phyloP scores from a whole-genome alignment of 2,329 filamentous ascomycete genomes.

The Curvularia sp. region DNA sequence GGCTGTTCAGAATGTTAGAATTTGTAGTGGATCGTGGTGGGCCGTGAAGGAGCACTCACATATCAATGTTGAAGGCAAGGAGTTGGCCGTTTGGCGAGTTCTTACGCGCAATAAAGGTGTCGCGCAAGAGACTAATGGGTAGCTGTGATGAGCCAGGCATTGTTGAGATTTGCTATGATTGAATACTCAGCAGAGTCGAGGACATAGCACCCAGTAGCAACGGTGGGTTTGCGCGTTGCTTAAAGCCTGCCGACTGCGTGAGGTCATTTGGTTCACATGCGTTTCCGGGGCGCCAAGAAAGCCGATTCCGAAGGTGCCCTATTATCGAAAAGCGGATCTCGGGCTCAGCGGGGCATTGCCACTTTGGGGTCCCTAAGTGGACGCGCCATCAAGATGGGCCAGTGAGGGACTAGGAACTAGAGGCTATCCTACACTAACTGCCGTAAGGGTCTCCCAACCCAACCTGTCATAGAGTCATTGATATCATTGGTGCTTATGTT shows the following conservation, averaged over 20 bases:
- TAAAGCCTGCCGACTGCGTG: slow-evolving; percentile 17
- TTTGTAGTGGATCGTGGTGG: not conserved
- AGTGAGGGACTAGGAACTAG: not conserved
- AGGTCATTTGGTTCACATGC: slow-evolving; percentile 13
- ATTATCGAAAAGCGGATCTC: slow-evolving; percentile 1
- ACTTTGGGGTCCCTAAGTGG: not conserved
- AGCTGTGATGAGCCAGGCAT: slow-evolving; percentile 70
- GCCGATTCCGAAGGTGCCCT: slow-evolving; percentile 7
- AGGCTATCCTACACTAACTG: not conserved
- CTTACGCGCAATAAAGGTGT: slow-evolving; percentile 69
- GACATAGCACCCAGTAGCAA: not conserved
- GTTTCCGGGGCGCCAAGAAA: slow-evolving; percentile 10
- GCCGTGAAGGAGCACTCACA: slow-evolving; percentile 60
- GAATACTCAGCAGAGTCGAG: not conserved
- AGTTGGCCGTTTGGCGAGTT: slow-evolving; percentile 62
- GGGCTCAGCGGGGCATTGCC: slow-evolving; percentile 1
- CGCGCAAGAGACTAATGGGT: slow-evolving; percentile 70
- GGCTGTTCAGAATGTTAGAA: slow-evolving; percentile 44
- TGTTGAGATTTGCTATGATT: slow-evolving; percentile 1
- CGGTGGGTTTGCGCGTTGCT: slow-evolving; percentile 3
- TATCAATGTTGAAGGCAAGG: slow-evolving; percentile 69
- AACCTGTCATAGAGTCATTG: not conserved
- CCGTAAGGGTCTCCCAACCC: not conserved
- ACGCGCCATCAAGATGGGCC: not conserved
- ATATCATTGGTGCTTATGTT: not conserved